These are phyloP conservation scores for Aureobasidium sp. DNA, from an alignment of 2,329 filamentous ascomycete species.

Conservation along the genomic window DNA sequence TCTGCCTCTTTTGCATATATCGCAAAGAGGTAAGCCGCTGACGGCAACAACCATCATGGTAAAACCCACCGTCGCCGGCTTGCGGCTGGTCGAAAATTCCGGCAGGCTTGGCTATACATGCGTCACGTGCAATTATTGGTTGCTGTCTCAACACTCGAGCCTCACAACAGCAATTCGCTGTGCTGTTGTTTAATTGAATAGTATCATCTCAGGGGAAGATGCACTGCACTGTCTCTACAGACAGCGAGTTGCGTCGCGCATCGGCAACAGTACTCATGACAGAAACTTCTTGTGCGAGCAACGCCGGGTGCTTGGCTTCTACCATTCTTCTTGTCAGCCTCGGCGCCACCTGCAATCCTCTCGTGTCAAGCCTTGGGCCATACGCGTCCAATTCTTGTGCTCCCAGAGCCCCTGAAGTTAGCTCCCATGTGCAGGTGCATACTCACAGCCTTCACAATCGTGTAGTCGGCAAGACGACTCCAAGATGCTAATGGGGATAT, in stretches of 20 bases:
- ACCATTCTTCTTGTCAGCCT: constrained; percentile 1
- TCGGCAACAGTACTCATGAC: not conserved
- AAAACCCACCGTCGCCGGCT: not conserved
- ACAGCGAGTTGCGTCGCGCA: not conserved
- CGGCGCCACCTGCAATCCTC: constrained; percentile 4
- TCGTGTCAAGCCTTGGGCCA: not conserved
- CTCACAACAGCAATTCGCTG: not conserved
- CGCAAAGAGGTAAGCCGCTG: not conserved
- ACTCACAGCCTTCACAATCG: not conserved
- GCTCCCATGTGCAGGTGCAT: not conserved
- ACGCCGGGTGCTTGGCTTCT: constrained; percentile 1
- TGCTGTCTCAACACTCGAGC: not conserved
- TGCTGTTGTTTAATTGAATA: not conserved
- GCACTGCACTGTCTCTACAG: not conserved
- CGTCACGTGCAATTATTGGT: not conserved
- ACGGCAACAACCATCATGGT: not conserved
- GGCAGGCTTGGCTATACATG: not conserved
- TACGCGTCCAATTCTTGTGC: not conserved
- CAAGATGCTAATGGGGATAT: not conserved
- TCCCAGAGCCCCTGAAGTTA: not conserved
- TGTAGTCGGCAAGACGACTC: not conserved
- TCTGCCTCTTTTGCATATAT: not conserved
- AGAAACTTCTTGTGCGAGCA: not conserved
- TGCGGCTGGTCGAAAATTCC: not conserved
- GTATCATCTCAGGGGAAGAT: not conserved